A percentile compares a stretch with the other conserved stretches of the same genome.
These are phyloP conservation scores for Quercus lobata DNA, from an alignment of 331 rosid genomes.

Conservation along the genomic window DNA sequence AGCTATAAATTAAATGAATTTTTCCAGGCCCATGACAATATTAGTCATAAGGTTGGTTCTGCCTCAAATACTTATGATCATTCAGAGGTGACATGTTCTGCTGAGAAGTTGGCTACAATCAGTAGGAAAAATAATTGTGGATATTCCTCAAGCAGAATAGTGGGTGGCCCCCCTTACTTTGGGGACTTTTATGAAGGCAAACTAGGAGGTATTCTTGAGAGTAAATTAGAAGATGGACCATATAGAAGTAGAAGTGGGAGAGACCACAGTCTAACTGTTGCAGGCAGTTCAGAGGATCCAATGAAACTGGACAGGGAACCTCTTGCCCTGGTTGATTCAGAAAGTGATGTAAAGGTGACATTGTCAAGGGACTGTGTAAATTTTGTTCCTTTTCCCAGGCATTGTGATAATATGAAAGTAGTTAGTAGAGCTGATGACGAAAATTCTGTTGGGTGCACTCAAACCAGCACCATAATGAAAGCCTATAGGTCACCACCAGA, in stretches of 20 bases:
- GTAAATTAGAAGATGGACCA: conserved; percentile 29
- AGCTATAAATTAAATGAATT: conserved; percentile 27
- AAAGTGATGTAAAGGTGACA: conserved; percentile 21
- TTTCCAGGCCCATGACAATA: conserved; percentile 17
- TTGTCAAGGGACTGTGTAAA: not conserved
- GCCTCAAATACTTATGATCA: conserved; percentile 19
- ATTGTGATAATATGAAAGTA: conserved; percentile 26
- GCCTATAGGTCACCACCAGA: conserved; percentile 21
- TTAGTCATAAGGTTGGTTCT: conserved; percentile 9
- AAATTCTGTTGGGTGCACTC: conserved; percentile 32
- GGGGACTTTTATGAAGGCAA: conserved; percentile 38
- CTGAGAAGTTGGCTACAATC: conserved; percentile 3
- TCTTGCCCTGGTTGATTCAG: conserved; percentile 19
- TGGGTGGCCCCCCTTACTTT: conserved; percentile 22
- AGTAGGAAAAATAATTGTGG: not conserved
- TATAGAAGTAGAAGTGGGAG: conserved; percentile 16
- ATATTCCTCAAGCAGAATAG: conserved; percentile 17
- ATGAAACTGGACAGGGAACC: conserved; percentile 19
- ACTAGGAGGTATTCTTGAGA: conserved; percentile 37
- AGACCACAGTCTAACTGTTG: conserved; percentile 17
- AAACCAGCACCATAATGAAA: conserved; percentile 22
- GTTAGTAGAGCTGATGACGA: conserved; percentile 57
- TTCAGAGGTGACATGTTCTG: conserved; percentile 8
- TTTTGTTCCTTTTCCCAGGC: conserved; percentile 13
- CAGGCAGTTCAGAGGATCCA: conserved; percentile 20